Evolutionary conservation across 176 grass and related monocot genomes (phyloP), one percentile per base, ranked within the genome.

Genomic region (Oryza nivara): DNA sequence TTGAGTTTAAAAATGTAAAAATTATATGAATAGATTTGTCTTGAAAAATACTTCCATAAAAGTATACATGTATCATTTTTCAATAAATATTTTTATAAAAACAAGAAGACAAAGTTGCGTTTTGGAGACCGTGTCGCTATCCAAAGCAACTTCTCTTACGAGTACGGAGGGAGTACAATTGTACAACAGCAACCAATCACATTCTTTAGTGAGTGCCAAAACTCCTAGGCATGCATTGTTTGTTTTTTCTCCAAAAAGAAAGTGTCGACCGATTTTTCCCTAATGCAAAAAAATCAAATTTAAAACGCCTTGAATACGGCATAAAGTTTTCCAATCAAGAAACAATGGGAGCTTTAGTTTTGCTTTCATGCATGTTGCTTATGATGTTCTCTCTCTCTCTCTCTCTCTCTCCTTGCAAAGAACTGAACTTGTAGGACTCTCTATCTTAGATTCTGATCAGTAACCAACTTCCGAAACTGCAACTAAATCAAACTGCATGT

Each of bases 401-500:
- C 23, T 49, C 2, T 7, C 2, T 58, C 5, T 28, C 41, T 74
- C 28, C 12, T 13, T 51, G 2, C 0, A n/a, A 70, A 44, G 2
- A 60, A 69, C n/a, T 70, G 47, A 45, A 32, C 35, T 78, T 77
- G 35, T 35, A 30, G 16, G 36, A 60, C 67, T 19, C 16, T 68
- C 15, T 38, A 68, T 60, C 56, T 60, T 65, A 67, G 26, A 11
- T 30, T 4, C 15, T 56, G 51, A 45, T 67, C 36, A 16, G 28
- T 84, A 68, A 61, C 67, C 65, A 22, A n/a, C 48, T 68, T n/a
- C 56, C 17, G 17, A 68, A 36, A 68, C 32, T 68, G 67, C 67
- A 68, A 38, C 32, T 36, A 68, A 68, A 68, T 6, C 0, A 68
- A 68, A 68, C 32, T 35, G 32, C 2, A 19, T 19, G 32, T 5